A percentile compares a stretch with the other conserved stretches of the same genome.
phyloP scores from a whole-genome alignment of 495 filamentous ascomycete genomes.

The Lasiosphaeria ovina region DNA sequence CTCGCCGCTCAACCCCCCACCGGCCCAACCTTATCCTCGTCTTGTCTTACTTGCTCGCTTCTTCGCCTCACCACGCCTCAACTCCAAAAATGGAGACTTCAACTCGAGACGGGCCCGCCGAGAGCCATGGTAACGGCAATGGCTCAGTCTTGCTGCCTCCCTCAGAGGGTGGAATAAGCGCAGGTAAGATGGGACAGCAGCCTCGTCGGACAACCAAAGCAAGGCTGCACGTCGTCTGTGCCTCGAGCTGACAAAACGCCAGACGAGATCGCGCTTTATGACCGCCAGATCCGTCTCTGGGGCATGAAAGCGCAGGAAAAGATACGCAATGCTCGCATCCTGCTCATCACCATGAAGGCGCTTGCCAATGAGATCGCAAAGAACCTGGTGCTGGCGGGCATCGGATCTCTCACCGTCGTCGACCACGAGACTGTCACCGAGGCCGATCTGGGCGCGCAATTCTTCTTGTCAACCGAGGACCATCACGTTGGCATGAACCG shows the following conservation, averaged over 20 bases:
- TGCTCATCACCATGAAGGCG: slow-evolving; percentile 82
- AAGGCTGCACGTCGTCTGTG: background rate
- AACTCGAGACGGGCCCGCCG: background rate
- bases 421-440: slow-evolving; percentile 76
- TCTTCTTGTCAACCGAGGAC: slow-evolving; percentile 70
- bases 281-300: slow-evolving; percentile 98
- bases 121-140: slow-evolving; percentile 2
- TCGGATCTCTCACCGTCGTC: slow-evolving; percentile 85
- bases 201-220: background rate
- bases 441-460: slow-evolving; percentile 83
- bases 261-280: slow-evolving; percentile 98
- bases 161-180: slow-evolving; percentile 29
- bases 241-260: background rate
- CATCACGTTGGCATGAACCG: slow-evolving; percentile 76
- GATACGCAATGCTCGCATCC: slow-evolving; percentile 85
- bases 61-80: background rate
- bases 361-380: slow-evolving; percentile 96
- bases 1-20: background rate
- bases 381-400: slow-evolving; percentile 93
- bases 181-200: slow-evolving; percentile 23
- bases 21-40: background rate
- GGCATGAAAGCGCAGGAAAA: slow-evolving; percentile 89
- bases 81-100: slow-evolving; percentile 1
- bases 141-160: slow-evolving; percentile 9
- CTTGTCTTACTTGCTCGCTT: background rate